Conservation (phyloP, 2,329 filamentous ascomycete genomes). For the Penicillium verrucosum region DNA sequence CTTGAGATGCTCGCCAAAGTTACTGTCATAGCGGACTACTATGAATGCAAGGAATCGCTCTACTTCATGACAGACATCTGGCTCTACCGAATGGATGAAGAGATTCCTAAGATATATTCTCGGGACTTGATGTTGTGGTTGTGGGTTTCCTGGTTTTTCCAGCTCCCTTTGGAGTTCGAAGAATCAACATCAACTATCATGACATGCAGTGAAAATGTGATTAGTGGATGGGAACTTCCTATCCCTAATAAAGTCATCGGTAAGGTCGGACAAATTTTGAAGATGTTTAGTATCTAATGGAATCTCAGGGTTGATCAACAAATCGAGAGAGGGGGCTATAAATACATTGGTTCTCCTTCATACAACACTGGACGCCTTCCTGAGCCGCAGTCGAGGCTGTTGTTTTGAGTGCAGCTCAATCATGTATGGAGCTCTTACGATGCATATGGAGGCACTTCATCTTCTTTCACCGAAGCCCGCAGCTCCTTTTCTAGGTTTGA, state of each 20-base stretch:
- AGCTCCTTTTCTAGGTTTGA: not conserved
- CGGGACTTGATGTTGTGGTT: not conserved
- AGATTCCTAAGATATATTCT: not conserved
- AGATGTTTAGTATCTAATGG: not conserved
- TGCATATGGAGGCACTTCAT: not conserved
- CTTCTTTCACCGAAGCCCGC: not conserved
- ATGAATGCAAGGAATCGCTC: not conserved
- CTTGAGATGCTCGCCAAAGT: not conserved
- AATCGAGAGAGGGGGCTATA: slow-evolving; percentile 14
- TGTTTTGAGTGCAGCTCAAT: slow-evolving; percentile 25
- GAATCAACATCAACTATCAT: slow-evolving; percentile 16
- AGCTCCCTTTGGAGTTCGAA: slow-evolving; percentile 15
- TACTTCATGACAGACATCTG: not conserved
- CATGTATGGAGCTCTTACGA: slow-evolving; percentile 17
- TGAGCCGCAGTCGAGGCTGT: slow-evolving; percentile 16
- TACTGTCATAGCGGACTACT: not conserved
- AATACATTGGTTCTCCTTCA: slow-evolving; percentile 7
- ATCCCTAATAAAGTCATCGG: slow-evolving; percentile 17
- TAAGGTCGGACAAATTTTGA: slow-evolving; percentile 1
- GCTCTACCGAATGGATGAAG: not conserved
- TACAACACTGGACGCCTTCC: slow-evolving; percentile 8
- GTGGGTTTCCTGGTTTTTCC: slow-evolving; percentile 18
- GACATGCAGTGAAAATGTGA: slow-evolving; percentile 6
- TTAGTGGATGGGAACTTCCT: slow-evolving; percentile 20
- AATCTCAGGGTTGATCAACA: slow-evolving; percentile 17